Base-by-base conservation (phyloP, 306 rosid species). In the Cucurbita ficifolia region DNA sequence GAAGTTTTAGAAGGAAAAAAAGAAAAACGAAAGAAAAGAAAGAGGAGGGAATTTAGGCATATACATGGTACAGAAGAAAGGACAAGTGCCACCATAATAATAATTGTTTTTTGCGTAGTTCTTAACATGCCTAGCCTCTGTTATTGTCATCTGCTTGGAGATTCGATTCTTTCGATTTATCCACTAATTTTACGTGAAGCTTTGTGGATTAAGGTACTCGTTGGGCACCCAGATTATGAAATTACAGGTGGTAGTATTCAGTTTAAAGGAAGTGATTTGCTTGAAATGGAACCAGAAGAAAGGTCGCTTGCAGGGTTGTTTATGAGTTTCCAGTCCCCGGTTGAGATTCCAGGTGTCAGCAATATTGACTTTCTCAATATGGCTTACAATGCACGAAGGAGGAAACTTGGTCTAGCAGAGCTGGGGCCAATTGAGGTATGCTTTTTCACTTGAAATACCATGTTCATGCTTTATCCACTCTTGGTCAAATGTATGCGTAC, bases 321-420 rank as follows among this genome's bases (percentile, higher is more conserved):
- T 76, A 94, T 94, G 98, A 90, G 97, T 80, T 94, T 94, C 76
- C 98, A 94, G 76, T 81, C 96, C 22, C 98, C 98, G 4, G 81
- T 94, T 61, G 97, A 82, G 72, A 90, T 94, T 29, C 98, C 98
- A 0, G 98, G 98, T 58, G 98, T 94, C 70, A 86, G 92, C 53
- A 94, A 88, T 78, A 85, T 89, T 39, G 86, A 90, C 73, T 94
- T 94, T 84, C 87, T 94, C 13, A 80, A 78, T 35, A 94, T 94
- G 98, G 98, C 97, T 48, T 90, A 94, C 79, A 94, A 94, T 81
- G 95, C 98, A 13, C 84, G 90, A 22, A 84, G 94, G 49, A 83
- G 85, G 39, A 90, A 94, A 74, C 86, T 89, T 64, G 97, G 94
- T 24, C 81, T 82, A 16, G 88, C 92, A 0, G 97, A 90, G 82